Conservation (phyloP, 2,329 filamentous ascomycete genomes). For the Neonectria neomacrospora region DNA sequence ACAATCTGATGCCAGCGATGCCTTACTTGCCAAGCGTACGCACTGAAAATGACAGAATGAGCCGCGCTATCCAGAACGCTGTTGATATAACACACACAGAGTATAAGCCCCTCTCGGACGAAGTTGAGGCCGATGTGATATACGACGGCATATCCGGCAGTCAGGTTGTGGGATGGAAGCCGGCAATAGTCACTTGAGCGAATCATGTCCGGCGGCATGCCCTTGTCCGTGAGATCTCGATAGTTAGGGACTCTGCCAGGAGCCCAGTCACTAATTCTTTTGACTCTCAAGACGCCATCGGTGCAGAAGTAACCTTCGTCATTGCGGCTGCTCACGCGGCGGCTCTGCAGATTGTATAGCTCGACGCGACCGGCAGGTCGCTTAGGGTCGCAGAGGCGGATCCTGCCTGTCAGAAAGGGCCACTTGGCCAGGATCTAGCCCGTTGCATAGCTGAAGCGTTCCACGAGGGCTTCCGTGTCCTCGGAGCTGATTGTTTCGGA, state of each 20-base stretch:
- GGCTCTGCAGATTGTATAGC: background rate
- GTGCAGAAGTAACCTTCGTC: background rate
- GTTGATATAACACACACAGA: background rate
- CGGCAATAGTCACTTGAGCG: background rate
- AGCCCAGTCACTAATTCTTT: background rate
- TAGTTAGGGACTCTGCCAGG: background rate
- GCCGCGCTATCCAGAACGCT: background rate
- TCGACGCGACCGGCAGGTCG: background rate
- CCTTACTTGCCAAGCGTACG: background rate
- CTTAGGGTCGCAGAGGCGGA: background rate
- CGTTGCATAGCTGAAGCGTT: background rate
- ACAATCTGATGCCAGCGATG: rapidly evolving
- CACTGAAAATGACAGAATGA: background rate
- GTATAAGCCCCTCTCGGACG: background rate
- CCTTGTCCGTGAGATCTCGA: background rate
- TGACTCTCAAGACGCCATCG: background rate
- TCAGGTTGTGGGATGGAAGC: background rate
- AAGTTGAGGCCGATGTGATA: background rate
- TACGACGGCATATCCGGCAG: background rate
- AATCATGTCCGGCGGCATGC: background rate
- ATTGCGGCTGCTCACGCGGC: background rate
- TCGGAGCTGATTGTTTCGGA: background rate
- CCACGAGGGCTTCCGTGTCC: background rate
- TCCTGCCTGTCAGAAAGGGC: background rate
- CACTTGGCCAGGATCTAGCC: background rate